Evolutionary conservation across 208 protist species (phyloP).

Genomic region (Leishmania lainsoni): DNA sequence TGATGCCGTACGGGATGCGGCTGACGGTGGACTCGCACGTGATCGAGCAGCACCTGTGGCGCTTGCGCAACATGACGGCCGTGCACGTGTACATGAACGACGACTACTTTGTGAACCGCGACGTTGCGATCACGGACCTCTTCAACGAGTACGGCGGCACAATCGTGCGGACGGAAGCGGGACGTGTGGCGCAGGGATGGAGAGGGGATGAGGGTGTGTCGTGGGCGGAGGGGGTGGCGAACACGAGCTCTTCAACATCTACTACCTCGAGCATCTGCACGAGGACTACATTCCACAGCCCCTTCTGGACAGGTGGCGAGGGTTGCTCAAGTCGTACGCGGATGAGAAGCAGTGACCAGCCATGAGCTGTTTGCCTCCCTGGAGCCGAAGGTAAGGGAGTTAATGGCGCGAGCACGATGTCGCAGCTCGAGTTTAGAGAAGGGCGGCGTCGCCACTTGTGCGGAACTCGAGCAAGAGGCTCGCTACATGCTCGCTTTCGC

Average conservation of each 20-base stretch:
- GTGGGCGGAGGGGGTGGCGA: slow-evolving; percentile 3
- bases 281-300: slow-evolving; percentile 19
- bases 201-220: not conserved
- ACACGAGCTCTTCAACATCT: slow-evolving; percentile 49
- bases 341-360: not conserved
- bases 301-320: not conserved
- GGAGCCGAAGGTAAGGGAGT: not conserved
- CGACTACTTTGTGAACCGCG: slow-evolving; percentile 77
- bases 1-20: slow-evolving; percentile 60
- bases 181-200: not conserved
- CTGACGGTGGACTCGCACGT: slow-evolving; percentile 57
- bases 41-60: slow-evolving; percentile 68
- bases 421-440: too few species aligned
- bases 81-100: slow-evolving; percentile 78
- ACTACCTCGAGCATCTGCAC: slow-evolving; percentile 35
- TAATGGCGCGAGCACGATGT: not conserved
- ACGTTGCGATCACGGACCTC: slow-evolving; percentile 54
- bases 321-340: not conserved
- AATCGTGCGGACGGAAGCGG: slow-evolving; percentile 49
- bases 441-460: not conserved
- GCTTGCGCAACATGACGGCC: slow-evolving; percentile 48
- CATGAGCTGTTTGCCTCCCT: not conserved
- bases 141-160: slow-evolving; percentile 67
- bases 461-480: slow-evolving; percentile 2
- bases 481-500: slow-evolving; percentile 10